Evolutionary conservation across 192 early-diverging fungal genomes (phyloP).

Genomic region (Chytriomyces confervae): DNA sequence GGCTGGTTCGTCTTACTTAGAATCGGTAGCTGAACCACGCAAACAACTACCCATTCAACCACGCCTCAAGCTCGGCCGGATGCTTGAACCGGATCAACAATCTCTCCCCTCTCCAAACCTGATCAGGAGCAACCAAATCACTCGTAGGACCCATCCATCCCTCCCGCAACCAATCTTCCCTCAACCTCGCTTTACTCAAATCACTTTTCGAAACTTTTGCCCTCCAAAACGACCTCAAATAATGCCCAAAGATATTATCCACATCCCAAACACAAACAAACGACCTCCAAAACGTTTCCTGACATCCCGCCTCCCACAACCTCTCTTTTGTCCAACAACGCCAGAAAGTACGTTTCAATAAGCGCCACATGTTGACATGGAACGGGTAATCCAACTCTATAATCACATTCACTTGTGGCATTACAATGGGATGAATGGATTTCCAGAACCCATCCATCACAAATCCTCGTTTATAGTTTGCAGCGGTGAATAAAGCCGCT

Average conservation of each 20-base stretch:
- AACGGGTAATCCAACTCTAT: slow-evolving; percentile 37
- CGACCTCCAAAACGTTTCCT: slow-evolving; percentile 14
- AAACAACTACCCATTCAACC: slow-evolving; percentile 2
- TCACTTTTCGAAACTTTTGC: neutral
- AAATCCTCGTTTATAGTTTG: neutral
- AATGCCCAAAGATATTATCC: slow-evolving; percentile 33
- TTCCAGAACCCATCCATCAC: slow-evolving; percentile 42
- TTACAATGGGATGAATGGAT: slow-evolving; percentile 20
- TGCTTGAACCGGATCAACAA: slow-evolving; percentile 31
- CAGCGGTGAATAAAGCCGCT: neutral
- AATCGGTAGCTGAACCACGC: no score
- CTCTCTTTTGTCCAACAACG: slow-evolving; percentile 28
- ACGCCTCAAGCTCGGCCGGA: slow-evolving; percentile 27
- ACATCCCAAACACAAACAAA: slow-evolving; percentile 7
- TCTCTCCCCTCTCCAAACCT: slow-evolving; percentile 35
- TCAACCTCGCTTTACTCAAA: slow-evolving; percentile 5
- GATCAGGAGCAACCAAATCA: neutral
- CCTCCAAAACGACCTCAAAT: neutral
- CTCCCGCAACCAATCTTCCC: slow-evolving; percentile 9
- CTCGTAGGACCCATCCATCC: neutral
- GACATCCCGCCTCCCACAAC: slow-evolving; percentile 32
- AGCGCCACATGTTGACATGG: slow-evolving; percentile 29
- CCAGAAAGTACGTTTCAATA: slow-evolving; percentile 35
- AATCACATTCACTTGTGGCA: slow-evolving; percentile 36
- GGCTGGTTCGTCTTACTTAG: no score